phyloP scores from a whole-genome alignment of 495 filamentous ascomycete species.

The Venustampulla echinocandica region DNA sequence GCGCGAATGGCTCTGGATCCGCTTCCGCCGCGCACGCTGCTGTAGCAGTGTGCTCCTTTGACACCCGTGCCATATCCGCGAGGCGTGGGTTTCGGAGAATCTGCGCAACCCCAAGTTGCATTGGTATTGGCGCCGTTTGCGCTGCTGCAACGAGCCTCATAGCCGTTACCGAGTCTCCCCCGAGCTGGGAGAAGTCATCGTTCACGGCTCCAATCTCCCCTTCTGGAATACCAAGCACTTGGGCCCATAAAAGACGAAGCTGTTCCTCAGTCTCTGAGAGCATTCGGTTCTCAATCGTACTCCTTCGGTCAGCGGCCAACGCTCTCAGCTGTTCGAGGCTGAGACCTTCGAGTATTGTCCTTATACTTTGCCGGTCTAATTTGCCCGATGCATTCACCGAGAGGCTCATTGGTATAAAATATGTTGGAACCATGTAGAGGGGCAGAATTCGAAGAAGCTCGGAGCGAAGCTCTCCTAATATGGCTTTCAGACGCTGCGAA shows the following conservation, averaged over 20 bases:
- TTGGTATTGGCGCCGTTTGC: neutral
- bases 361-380: constrained; percentile 23
- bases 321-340: neutral
- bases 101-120: constrained; percentile 34
- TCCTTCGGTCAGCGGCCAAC: neutral
- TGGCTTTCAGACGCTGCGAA: neutral
- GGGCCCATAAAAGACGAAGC: neutral
- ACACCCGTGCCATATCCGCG: constrained; percentile 20
- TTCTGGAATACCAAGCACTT: neutral
- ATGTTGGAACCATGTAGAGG: constrained; percentile 24
- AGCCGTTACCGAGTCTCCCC: constrained; percentile 43
- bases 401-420: constrained; percentile 31
- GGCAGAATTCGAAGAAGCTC: neutral
- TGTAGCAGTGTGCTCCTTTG: neutral
- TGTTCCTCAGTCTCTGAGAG: neutral
- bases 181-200: constrained; percentile 40
- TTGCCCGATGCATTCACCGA: constrained; percentile 36
- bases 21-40: neutral
- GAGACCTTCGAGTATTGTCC: neutral
- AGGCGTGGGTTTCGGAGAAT: constrained; percentile 43
- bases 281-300: neutral
- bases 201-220: neutral
- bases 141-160: constrained; percentile 26
- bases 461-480: neutral
- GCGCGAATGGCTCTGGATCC: neutral